Evolutionary conservation across 2,329 filamentous ascomycete genomes (phyloP), one percentile per base, ranked within the genome.

Genomic region (Cercospora zeae-maydis): DNA sequence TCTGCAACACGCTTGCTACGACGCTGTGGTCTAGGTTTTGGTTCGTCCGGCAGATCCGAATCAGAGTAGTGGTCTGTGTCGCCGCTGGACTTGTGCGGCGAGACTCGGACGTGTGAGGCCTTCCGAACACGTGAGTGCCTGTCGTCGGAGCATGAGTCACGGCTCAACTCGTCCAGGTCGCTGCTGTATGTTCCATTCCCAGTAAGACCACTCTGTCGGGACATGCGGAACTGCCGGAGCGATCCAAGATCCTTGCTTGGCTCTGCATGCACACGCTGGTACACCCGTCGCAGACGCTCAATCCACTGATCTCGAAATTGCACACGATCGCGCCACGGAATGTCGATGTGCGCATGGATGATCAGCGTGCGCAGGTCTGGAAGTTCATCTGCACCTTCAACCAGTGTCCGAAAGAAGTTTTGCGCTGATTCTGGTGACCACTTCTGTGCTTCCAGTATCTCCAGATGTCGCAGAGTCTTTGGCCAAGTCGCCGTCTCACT

Each of bases 401-500:
- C 83, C 1, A 98, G 80, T 14, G 91, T 95, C 42, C 85, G 83
- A 69, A 97, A 90, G 69, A 97, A 91, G 62, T 86, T 86, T 69
- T 90, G 86, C 0, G 92, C 92, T 0, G 87, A 85, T 34, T 84
- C 81, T 0, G 85, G 82, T n/a, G 65, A 64, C 87, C 89, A 93
- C 67, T 91, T 88, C 36, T 91, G 86, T 64, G 96, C 82, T 65
- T 95, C 87, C 45, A 88, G 83, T 61, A 97, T 81, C 72, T 93
- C 88, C 51, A 98, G 81, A 2, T 82, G 80, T 58, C 87, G 86
- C 1, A 98, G 81, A 4, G 82, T 86, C 4, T 81, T 73, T 1
- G 93, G 93, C 93, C 93, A 98, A 0, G 82, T 84, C 0, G 93
- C 93, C 4, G 88, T 76, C 65, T 96, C 85, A 16, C 81, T 79